Conservation (phyloP, 441 rosid genomes). For the Mallotus japonicus region DNA sequence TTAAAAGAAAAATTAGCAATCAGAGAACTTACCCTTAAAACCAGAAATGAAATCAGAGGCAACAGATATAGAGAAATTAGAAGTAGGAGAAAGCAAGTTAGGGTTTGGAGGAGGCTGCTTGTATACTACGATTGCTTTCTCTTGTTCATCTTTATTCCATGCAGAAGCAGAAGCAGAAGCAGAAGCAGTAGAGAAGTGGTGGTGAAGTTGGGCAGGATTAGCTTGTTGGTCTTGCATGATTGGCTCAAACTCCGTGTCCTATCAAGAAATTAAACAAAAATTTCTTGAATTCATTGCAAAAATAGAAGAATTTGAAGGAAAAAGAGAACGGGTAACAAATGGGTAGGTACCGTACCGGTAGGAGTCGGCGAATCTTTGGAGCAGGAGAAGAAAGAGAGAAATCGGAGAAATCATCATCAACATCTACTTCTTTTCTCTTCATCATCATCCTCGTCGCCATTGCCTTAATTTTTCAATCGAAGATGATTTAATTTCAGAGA, state of each 20-base stretch:
- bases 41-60: conserved; percentile 48
- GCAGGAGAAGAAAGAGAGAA: conserved; percentile 82
- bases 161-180: not conserved
- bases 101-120: conserved; percentile 40
- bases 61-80: conserved; percentile 37
- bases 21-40: conserved; percentile 48
- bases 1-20: not conserved
- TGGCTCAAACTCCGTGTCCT: conserved; percentile 32
- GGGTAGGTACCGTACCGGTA: conserved; percentile 28
- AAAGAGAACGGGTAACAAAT: not conserved
- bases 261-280: not conserved
- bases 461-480: not conserved
- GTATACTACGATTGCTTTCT: conserved; percentile 67
- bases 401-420: conserved; percentile 66
- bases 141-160: conserved; percentile 34
- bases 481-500: too few species aligned
- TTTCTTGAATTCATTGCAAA: too few species aligned
- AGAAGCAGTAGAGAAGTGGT: not conserved
- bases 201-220: too few species aligned
- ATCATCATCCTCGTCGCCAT: conserved; percentile 38
- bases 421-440: conserved; percentile 71
- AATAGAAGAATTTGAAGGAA: too few species aligned
- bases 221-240: conserved; percentile 58
- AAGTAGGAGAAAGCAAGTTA: conserved; percentile 19
- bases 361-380: conserved; percentile 69